Conservation (phyloP, 2,329 filamentous ascomycete genomes). For the Paraphaeosphaeria sporulosa region DNA sequence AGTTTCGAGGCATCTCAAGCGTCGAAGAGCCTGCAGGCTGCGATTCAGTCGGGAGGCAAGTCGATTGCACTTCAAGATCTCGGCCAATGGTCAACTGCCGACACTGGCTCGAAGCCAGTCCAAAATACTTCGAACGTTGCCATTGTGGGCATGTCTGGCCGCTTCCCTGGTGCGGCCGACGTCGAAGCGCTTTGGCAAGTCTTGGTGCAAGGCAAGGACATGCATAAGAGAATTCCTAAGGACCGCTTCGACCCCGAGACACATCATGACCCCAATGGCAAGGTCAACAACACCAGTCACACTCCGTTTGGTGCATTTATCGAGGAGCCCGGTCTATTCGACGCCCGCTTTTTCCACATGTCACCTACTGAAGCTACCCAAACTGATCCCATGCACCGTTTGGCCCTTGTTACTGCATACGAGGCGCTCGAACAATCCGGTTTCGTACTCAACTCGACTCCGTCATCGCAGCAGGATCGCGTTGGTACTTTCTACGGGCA, state of each 20-base stretch:
- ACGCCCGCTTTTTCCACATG: constrained; percentile 40
- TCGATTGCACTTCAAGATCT: constrained; percentile 3
- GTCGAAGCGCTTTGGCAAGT: constrained; percentile 49
- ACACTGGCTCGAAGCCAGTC: background rate
- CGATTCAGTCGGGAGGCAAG: constrained; percentile 5
- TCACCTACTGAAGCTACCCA: constrained; percentile 35
- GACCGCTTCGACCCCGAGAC: constrained; percentile 40
- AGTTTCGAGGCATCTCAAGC: constrained; percentile 8
- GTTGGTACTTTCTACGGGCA: constrained; percentile 27
- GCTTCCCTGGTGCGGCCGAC: constrained; percentile 28
- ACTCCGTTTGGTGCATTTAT: constrained; percentile 32
- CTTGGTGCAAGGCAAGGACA: constrained; percentile 41
- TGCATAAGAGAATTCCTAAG: background rate
- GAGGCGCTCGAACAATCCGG: constrained; percentile 32
- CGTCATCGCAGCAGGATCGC: constrained; percentile 19
- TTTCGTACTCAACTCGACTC: constrained; percentile 32
- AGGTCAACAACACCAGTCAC: constrained; percentile 21
- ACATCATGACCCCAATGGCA: constrained; percentile 24
- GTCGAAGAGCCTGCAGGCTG: constrained; percentile 8
- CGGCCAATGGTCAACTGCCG: background rate
- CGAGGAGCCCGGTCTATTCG: constrained; percentile 35
- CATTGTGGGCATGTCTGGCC: constrained; percentile 33
- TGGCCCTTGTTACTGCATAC: constrained; percentile 34
- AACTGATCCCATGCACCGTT: constrained; percentile 33
- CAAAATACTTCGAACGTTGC: constrained; percentile 19